Base-by-base conservation (phyloP, 2,329 filamentous ascomycete species). In the Neofusicoccum laricinum region DNA sequence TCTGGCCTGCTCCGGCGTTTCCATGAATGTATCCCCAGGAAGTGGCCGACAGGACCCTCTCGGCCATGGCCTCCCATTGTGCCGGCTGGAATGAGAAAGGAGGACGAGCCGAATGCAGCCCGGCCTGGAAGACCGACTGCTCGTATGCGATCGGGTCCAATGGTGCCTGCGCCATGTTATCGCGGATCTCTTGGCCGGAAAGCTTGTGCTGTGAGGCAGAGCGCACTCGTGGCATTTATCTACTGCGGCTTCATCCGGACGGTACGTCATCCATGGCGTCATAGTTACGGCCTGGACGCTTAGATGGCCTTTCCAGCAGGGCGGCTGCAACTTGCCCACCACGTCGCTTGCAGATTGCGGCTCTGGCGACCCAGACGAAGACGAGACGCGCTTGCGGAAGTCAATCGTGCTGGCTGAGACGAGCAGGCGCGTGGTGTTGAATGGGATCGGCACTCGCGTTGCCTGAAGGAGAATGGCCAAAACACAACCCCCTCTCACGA, bases 11-110 rank as follows among this genome's bases (percentile, higher is more conserved):
- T 2, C 75, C 74, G 4, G 74, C 75, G 15, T 70, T 72, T 36
- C 75, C 75, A 50, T 71, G 68, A 10, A 76, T 69, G 63, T 77
- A 77, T n/a, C 74, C 75, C 55, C 68, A 71, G 15, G 70, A 69
- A 32, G 73, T 70, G 5, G 73, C 69, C 2, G 71, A 73, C 38
- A 77, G 69, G 25, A 68, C 68, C 8, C 67, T 65, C 19, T 69
- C 65, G 14, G 74, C 75, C 50, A 70, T 50, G 19, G 61, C 36
- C 57, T 73, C 69, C 71, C 71, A 74, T 66, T 70, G 46, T 1
- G 51, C 36, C n/a, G 74, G 63, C 50, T 76, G 70, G 66, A 76
- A 77, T 1, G 75, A 74, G 66, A 77, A 68, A 1, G 69, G 66
- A 8, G 75, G 73, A 7, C 70, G 70, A 55, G 75, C 70, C 57